A percentile compares a stretch with the other conserved stretches of the same genome.
Evolutionary conservation across 176 grass and related monocot species (phyloP).

Genomic region (Musa schizocarpa): DNA sequence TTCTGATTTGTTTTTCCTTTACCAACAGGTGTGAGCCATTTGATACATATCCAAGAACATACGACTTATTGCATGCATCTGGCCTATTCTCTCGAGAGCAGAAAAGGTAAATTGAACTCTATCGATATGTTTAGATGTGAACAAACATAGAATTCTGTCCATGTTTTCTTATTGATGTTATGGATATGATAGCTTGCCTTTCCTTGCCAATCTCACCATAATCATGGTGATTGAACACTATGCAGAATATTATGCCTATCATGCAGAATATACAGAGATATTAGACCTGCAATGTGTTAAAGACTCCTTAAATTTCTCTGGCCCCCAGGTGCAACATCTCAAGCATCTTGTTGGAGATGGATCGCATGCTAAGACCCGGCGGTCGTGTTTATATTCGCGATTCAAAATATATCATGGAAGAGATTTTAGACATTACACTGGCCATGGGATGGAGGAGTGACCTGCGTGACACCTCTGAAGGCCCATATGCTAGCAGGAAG

Average conservation of each 20-base stretch:
- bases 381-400: conserved; percentile 70
- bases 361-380: conserved; percentile 72
- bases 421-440: conserved; percentile 43
- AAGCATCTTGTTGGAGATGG: conserved; percentile 80
- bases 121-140: background rate
- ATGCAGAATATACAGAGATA: too few relatives aligned
- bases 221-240: too few relatives aligned
- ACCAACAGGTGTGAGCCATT: conserved; percentile 81
- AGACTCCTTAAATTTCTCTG: background rate
- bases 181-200: too few relatives aligned
- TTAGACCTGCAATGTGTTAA: background rate
- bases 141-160: background rate
- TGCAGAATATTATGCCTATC: background rate
- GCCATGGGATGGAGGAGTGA: conserved; percentile 55
- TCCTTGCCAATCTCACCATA: too few relatives aligned
- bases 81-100: conserved; percentile 72
- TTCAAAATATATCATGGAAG: conserved; percentile 36
- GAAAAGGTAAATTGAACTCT: conserved; percentile 42
- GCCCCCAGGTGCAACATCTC: conserved; percentile 64
- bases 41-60: conserved; percentile 96
- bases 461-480: conserved; percentile 70
- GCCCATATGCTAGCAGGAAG: conserved; percentile 56
- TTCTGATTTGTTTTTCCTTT: background rate
- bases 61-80: conserved; percentile 76
- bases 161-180: too few relatives aligned